phyloP scores from a whole-genome alignment of 129 eudicot genomes.

The Ambrosia artemisiifolia region DNA sequence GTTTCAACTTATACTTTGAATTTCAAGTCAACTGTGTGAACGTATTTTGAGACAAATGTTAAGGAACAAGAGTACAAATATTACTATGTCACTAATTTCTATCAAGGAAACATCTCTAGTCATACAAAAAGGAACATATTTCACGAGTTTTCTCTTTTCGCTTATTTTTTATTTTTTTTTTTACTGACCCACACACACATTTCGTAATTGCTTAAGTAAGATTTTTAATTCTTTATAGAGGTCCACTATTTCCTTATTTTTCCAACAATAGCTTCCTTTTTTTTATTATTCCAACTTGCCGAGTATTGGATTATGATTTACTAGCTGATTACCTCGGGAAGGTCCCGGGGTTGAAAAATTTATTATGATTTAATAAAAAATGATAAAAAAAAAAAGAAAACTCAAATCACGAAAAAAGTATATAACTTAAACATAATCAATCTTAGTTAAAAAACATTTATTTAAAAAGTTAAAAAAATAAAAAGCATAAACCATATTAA shows the following conservation, averaged over 20 bases:
- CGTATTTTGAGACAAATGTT: not conserved
- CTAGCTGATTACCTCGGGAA: too few species aligned
- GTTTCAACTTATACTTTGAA: constrained; percentile 13
- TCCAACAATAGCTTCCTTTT: too few species aligned
- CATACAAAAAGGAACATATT: too few species aligned
- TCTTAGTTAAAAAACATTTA: too few species aligned
- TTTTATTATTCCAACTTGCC: not conserved
- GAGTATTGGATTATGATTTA: not conserved
- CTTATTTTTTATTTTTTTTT: too few species aligned
- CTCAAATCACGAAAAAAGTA: too few species aligned
- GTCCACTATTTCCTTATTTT: not conserved
- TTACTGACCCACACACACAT: not conserved
- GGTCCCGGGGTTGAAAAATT: too few species aligned
- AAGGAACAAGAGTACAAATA: not conserved
- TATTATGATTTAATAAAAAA: too few species aligned
- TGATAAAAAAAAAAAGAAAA: too few species aligned
- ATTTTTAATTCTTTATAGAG: not conserved
- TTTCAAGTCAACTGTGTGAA: constrained; percentile 9
- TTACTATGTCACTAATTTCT: not conserved
- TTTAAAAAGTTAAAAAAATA: too few species aligned
- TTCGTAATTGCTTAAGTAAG: constrained; percentile 11
- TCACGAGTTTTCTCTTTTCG: not conserved
- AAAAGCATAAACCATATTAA: too few species aligned
- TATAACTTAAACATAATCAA: too few species aligned
- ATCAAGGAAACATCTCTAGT: not conserved